These are phyloP conservation scores for Kregervanrija delftensis DNA, from an alignment of 805 yeast genomes.

Conservation along the genomic window DNA sequence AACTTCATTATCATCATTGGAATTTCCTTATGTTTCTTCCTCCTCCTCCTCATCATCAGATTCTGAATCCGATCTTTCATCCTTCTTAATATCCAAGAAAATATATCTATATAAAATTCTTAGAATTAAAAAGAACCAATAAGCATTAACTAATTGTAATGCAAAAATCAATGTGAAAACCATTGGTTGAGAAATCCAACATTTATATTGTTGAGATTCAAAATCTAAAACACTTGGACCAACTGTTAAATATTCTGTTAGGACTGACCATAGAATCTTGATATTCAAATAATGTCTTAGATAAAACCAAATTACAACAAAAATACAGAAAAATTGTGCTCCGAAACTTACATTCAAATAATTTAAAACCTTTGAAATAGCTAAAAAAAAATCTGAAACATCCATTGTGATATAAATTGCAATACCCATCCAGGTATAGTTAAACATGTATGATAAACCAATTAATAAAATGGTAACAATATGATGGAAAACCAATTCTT, in stretches of 20 bases:
- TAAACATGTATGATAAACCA: slow-evolving; percentile 84
- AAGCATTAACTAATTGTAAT: slow-evolving; percentile 76
- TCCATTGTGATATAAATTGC: slow-evolving; percentile 94
- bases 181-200: slow-evolving; percentile 91
- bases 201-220: slow-evolving; percentile 90
- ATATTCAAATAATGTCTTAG: slow-evolving; percentile 82
- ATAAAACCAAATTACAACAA: slow-evolving; percentile 75
- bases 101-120: slow-evolving; percentile 69
- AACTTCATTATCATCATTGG: slow-evolving; percentile 12
- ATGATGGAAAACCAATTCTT: slow-evolving; percentile 90
- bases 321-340: slow-evolving; percentile 60
- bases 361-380: slow-evolving; percentile 78
- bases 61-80: slow-evolving; percentile 87
- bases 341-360: slow-evolving; percentile 66
- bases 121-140: slow-evolving; percentile 80
- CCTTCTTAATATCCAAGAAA: slow-evolving; percentile 53
- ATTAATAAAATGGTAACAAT: slow-evolving; percentile 84
- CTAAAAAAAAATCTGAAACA: slow-evolving; percentile 82
- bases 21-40: slow-evolving; percentile 6
- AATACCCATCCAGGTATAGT: slow-evolving; percentile 93
- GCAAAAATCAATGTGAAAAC: slow-evolving; percentile 73
- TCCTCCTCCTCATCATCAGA: slow-evolving; percentile 41
- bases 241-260: slow-evolving; percentile 79
- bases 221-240: slow-evolving; percentile 80
- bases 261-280: slow-evolving; percentile 72